These are phyloP conservation scores for Globisporangium spinosum DNA, from an alignment of 352 stramenopile species.

Conservation along the genomic window DNA sequence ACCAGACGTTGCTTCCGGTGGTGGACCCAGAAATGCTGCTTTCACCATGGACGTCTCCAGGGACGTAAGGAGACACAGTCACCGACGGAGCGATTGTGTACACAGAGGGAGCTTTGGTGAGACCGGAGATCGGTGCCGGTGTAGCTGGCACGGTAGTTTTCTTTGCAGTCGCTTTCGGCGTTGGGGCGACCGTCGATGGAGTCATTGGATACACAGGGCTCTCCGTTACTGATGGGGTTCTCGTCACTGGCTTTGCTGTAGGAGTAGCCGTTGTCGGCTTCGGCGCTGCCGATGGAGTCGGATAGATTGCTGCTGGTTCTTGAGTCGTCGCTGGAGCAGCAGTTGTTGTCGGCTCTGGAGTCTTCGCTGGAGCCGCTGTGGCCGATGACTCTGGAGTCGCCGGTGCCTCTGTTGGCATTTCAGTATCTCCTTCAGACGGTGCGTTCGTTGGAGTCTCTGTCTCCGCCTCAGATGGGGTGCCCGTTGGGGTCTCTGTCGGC, in stretches of 20 bases:
- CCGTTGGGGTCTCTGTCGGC: constrained; percentile 9
- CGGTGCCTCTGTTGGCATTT: constrained; percentile 1
- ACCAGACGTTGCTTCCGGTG: constrained; percentile 23
- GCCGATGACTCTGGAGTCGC: neutral
- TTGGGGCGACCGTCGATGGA: constrained; percentile 4
- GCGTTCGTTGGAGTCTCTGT: constrained; percentile 13
- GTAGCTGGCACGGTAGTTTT: neutral
- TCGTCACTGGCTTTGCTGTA: neutral
- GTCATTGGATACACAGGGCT: neutral
- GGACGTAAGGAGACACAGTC: constrained; percentile 21
- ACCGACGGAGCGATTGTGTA: neutral
- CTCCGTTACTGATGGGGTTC: neutral
- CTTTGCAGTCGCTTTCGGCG: neutral
- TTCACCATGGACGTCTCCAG: constrained; percentile 29
- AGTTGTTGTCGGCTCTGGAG: neutral
- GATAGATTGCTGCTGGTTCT: neutral
- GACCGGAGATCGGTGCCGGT: neutral
- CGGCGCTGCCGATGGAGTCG: neutral
- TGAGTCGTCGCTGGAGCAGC: neutral
- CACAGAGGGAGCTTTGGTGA: constrained; percentile 4
- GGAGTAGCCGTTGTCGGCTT: neutral
- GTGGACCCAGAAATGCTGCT: constrained; percentile 13
- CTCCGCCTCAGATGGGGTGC: constrained; percentile 4
- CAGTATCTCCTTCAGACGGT: neutral
- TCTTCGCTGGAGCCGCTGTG: neutral